Percentiles rank a stretch among this genome's conserved stretches.
These are phyloP conservation scores for Pichia terricola DNA, from an alignment of 1,139 yeast genomes.

Conservation along the genomic window DNA sequence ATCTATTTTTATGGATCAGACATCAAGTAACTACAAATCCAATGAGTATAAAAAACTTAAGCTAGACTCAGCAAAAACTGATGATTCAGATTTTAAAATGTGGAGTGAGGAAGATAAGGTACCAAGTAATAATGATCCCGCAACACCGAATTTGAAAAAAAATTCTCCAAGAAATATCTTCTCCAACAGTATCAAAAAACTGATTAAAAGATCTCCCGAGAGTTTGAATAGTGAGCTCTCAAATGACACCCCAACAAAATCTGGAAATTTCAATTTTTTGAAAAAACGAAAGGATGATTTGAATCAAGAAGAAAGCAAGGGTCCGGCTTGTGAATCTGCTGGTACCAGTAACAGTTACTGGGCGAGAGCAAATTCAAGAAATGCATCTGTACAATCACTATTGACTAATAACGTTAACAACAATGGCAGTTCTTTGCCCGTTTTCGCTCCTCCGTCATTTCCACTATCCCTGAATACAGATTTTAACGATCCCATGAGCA, in stretches of 20 bases:
- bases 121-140: too few species aligned
- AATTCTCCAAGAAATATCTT: neutral
- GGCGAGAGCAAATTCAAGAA: slow-evolving; percentile 15
- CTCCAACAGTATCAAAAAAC: too few species aligned
- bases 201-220: slow-evolving; percentile 5
- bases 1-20: too few species aligned
- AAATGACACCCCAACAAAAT: slow-evolving; percentile 14
- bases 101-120: slow-evolving; percentile 13
- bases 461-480: neutral
- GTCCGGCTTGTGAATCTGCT: too few species aligned
- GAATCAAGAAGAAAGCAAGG: too few species aligned
- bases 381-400: slow-evolving; percentile 10
- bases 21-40: too few species aligned
- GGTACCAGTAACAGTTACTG: slow-evolving; percentile 13
- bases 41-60: neutral
- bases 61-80: neutral
- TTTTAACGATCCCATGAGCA: too few species aligned
- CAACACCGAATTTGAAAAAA: slow-evolving; percentile 21
- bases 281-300: too few species aligned
- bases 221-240: slow-evolving; percentile 6
- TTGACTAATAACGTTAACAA: neutral
- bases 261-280: too few species aligned
- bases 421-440: slow-evolving; percentile 2
- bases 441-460: slow-evolving; percentile 9
- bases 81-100: slow-evolving; percentile 7